These are phyloP conservation scores for Blastobotrys buckinghamii DNA, from an alignment of 1,139 yeast genomes.

Conservation along the genomic window DNA sequence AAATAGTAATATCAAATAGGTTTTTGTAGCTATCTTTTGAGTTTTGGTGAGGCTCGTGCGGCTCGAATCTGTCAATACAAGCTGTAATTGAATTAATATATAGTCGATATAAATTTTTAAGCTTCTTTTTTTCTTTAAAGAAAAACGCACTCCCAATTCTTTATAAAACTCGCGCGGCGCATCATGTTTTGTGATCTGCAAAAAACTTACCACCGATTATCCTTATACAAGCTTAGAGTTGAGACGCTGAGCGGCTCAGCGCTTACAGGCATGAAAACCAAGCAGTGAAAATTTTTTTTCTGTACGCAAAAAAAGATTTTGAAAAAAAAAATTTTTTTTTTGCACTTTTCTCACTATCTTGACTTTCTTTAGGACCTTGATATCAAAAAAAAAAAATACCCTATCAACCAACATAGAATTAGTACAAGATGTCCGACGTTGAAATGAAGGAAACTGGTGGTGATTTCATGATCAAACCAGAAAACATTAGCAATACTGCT, in stretches of 20 bases:
- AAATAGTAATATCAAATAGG: conserved; percentile 13
- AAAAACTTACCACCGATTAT: no score
- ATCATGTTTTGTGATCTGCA: no score
- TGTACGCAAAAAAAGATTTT: conserved; percentile 4
- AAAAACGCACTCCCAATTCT: no score
- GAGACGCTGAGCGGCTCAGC: no score
- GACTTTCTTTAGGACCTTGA: not conserved
- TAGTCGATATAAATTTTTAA: no score
- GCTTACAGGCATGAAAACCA: no score
- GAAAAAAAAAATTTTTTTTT: not conserved
- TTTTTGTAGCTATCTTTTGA: no score
- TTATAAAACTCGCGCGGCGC: no score
- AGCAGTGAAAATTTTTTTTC: not conserved
- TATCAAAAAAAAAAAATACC: not conserved
- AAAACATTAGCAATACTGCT: conserved; percentile 66
- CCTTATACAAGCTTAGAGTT: no score
- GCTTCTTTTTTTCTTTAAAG: not conserved
- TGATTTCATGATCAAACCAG: conserved; percentile 70
- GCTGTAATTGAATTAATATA: no score
- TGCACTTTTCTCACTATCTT: not conserved
- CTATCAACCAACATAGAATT: not conserved
- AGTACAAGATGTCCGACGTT: conserved; percentile 27
- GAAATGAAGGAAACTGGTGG: conserved; percentile 31
- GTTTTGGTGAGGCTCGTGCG: no score
- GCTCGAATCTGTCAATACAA: not conserved